Evolutionary conservation across 2,329 filamentous ascomycete species (phyloP), one percentile per base, ranked within the genome.

Genomic region (Cytospora mali): DNA sequence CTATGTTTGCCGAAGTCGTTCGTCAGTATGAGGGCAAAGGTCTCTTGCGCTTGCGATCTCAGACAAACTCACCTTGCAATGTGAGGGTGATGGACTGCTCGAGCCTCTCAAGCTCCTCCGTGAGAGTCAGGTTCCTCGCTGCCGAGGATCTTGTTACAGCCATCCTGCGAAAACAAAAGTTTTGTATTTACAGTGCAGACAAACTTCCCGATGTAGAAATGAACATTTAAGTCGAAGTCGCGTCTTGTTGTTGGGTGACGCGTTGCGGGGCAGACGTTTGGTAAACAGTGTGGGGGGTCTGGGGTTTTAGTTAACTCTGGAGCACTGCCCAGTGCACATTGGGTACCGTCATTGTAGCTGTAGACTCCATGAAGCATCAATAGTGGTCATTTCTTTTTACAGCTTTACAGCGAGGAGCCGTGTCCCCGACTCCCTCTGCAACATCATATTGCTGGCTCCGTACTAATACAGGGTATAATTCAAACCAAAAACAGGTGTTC

Each of bases 1-100:
- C 95, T 96, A 71, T 18, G 53, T 18, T 28, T 48, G 33, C 55
- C 31, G 49, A 54, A 28, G 33, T 21, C 53, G 18, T 13, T 48
- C 28, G 21, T 33, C 7, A 60, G 52, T 52, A 3, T 23, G 49
- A 28, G 4, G 18, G 4, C 9, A 48, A 6, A 21, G 29, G 31
- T 35, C 27, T n/a, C 14, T 13, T 18, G 10, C 13, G 23, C 28
- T n/a, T 13, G n/a, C 39, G 27, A 16, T 28, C n/a, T n/a, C 9
- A 9, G n/a, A n/a, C n/a, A 21, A 0, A 68, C 70, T 64, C 75
- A 90, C 92, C 92, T 88, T 98, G 95, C 25, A 99, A 81, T 0
- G 94, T 98, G 48, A 98, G 82, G 0, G 95, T 99, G 70, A 99
- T 98, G 25, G 92, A 96, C 75, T 99, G 95, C 75, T 99, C 95